Evolutionary conservation across 2,329 filamentous ascomycete species (phyloP).

Genomic region (Aspergillus flavus): DNA sequence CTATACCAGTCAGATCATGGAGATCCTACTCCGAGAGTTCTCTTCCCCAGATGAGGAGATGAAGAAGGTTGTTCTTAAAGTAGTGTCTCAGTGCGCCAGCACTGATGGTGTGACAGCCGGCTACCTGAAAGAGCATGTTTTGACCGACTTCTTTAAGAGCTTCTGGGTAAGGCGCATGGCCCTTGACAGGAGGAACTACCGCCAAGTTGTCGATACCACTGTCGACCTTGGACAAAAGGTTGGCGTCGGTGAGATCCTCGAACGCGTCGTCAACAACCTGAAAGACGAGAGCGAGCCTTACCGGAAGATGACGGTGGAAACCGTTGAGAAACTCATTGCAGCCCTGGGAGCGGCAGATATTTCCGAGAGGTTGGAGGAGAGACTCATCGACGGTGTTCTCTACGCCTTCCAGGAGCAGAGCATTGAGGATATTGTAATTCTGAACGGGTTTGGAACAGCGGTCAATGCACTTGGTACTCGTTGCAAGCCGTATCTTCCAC

Average conservation of each 20-base stretch:
- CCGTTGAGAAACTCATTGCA: conserved; percentile 93
- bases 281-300: conserved; percentile 99
- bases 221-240: conserved; percentile 97
- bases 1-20: conserved; percentile 98
- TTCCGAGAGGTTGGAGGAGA: conserved; percentile 86
- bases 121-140: conserved; percentile 92
- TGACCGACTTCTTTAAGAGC: conserved; percentile 96
- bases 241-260: conserved; percentile 92
- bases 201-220: conserved; percentile 96
- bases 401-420: conserved; percentile 98
- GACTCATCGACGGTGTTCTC: conserved; percentile 91
- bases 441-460: conserved; percentile 97
- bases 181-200: conserved; percentile 94
- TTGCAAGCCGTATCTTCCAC: conserved; percentile 94
- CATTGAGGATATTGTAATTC: conserved; percentile 91
- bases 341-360: conserved; percentile 93
- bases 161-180: conserved; percentile 99
- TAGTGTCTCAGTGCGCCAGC: conserved; percentile 91
- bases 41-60: conserved; percentile 98
- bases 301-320: conserved; percentile 98
- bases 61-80: conserved; percentile 99
- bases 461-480: conserved; percentile 92
- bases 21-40: conserved; percentile 93
- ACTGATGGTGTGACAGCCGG: conserved; percentile 93
- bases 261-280: conserved; percentile 89